phyloP scores from a whole-genome alignment of 2,329 filamentous ascomycete genomes.

The Botrytis byssoidea region DNA sequence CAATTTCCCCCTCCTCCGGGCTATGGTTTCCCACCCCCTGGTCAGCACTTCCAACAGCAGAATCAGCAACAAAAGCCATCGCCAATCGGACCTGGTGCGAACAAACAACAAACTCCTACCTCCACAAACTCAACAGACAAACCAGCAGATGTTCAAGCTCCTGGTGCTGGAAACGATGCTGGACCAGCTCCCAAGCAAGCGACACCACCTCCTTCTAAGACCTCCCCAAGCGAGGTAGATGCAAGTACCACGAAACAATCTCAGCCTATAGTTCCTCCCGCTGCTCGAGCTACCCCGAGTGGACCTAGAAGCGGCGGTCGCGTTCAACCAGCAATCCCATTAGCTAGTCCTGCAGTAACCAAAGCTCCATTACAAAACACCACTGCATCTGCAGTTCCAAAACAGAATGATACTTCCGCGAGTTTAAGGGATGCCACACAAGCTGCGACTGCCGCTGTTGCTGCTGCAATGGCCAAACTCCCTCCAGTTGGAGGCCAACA shows the following conservation, averaged over 20 bases:
- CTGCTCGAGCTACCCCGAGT: slow-evolving; percentile 35
- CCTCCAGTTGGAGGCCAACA: slow-evolving; percentile 38
- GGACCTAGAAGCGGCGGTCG: slow-evolving; percentile 49
- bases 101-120: slow-evolving; percentile 47
- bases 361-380: slow-evolving; percentile 44
- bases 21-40: slow-evolving; percentile 54
- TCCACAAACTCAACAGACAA: slow-evolving; percentile 43
- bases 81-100: slow-evolving; percentile 52
- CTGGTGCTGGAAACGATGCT: slow-evolving; percentile 43
- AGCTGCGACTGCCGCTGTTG: slow-evolving; percentile 74
- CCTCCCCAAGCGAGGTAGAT: slow-evolving; percentile 53
- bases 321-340: slow-evolving; percentile 64
- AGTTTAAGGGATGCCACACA: slow-evolving; percentile 66
- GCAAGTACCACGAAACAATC: slow-evolving; percentile 40
- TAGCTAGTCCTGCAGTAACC: slow-evolving; percentile 44
- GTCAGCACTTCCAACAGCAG: slow-evolving; percentile 53
- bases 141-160: slow-evolving; percentile 46
- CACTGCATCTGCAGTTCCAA: slow-evolving; percentile 18
- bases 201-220: slow-evolving; percentile 67
- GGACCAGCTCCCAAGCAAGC: slow-evolving; percentile 43
- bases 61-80: slow-evolving; percentile 45
- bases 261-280: slow-evolving; percentile 23
- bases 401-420: slow-evolving; percentile 40
- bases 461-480: slow-evolving; percentile 75
- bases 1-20: slow-evolving; percentile 39